A percentile compares a stretch with the other conserved stretches of the same genome.
Conservation (phyloP, 352 stramenopile genomes). For the Saprolegnia diclina region DNA sequence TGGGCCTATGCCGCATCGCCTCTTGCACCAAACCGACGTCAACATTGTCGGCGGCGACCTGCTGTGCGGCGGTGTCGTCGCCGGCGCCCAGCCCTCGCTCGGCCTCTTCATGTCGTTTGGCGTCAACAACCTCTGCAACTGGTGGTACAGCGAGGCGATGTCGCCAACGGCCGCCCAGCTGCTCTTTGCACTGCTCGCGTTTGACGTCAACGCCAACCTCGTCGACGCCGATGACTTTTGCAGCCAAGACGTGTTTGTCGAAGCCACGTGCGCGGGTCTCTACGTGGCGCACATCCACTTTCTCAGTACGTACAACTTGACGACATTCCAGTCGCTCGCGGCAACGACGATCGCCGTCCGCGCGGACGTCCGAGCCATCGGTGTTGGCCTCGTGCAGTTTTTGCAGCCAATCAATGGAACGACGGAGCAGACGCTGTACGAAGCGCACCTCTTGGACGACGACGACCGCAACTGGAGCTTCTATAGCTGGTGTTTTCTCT, state of each 20-base stretch:
- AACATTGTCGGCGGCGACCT: conserved; percentile 2
- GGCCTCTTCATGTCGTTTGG: background rate
- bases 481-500: background rate
- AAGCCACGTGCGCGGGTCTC: background rate
- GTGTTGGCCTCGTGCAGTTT: background rate
- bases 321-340: background rate
- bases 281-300: background rate
- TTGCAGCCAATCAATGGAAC: background rate
- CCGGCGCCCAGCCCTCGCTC: background rate
- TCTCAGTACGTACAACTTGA: background rate
- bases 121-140: conserved; percentile 5
- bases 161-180: background rate
- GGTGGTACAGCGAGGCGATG: background rate
- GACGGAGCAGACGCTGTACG: background rate
- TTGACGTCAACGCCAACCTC: background rate
- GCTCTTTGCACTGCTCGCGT: conserved; percentile 13
- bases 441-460: background rate
- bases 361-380: background rate
- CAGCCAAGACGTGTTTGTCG: background rate
- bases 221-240: background rate
- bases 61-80: conserved; percentile 1
- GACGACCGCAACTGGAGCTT: conserved; percentile 2
- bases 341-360: background rate
- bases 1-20: background rate
- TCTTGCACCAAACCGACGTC: background rate